Base-by-base conservation (phyloP, 2,329 filamentous ascomycete genomes). In the Stachybotrys elegans region DNA sequence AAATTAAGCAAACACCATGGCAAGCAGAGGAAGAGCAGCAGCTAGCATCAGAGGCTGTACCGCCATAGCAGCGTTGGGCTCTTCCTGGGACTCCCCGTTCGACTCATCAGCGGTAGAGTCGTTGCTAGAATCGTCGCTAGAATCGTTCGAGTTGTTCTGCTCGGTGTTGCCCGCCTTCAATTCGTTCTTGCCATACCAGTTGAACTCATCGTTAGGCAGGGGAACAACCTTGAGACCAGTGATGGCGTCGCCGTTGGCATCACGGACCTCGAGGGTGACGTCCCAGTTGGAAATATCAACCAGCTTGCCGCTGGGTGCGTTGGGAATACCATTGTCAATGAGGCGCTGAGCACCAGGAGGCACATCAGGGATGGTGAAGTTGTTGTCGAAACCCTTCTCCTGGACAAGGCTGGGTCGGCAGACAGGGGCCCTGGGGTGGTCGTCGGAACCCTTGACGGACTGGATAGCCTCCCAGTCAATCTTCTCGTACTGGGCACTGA, bases 341-440 rank as follows among this genome's bases (percentile, higher is more conserved):
- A 95, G 73, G 37, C 78, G 73, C 48, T 83, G 72, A 31, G 82
- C 83, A 51, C 83, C 86, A 4, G 77, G 71, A 12, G 89, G 89
- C 6, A 80, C 72, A 4, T 58, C 67, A 39, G 86, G 91, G 45
- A 95, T 71, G 37, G 83, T 84, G 70, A 95, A 97, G 73, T 88
- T 85, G 63, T 70, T 83, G 66, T 77, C 78, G 73, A 95, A 95
- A 49, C 75, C 77, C 47, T 75, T 68, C 51, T 72, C 71, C 48
- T 71, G 75, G 67, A 96, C 91, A 43, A 95, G 72, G 48, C 71
- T 75, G 23, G 72, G 47, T 50, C 69, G 69, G 72, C 92, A 96
- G 45, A 66, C 71, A 25, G 86, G 83, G 4, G 86, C 51, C 36
- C 62, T 59, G 23, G 63, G 65, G 29, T 71, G 66, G 47, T 78